Percentiles rank a stretch among this genome's conserved stretches.
Conservation (phyloP, 345 rosid genomes). For the Carallia pectinifolia region DNA sequence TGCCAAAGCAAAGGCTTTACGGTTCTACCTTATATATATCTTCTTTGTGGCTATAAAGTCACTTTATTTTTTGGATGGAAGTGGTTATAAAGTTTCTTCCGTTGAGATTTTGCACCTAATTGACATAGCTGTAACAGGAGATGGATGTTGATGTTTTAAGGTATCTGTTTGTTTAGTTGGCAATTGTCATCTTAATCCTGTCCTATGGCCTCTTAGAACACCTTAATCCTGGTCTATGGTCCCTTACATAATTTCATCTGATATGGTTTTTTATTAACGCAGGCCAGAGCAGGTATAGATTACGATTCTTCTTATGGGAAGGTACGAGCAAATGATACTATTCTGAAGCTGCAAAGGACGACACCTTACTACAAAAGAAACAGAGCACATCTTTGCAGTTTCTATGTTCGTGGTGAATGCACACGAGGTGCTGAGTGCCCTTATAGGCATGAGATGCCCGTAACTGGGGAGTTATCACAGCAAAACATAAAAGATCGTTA, state of each 20-base stretch:
- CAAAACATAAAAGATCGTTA: conserved; percentile 97
- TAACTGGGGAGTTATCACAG: conserved; percentile 90
- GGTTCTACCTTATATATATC: no score
- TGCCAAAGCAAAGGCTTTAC: no score
- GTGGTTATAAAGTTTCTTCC: no score
- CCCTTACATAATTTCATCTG: background rate
- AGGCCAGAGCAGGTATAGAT: conserved; percentile 96
- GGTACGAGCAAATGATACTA: conserved; percentile 80
- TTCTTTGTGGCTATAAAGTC: no score
- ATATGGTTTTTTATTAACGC: conserved; percentile 21
- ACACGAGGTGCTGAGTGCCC: conserved; percentile 97
- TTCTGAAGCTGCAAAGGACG: conserved; percentile 90
- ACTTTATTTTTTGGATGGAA: no score
- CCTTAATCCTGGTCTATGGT: no score
- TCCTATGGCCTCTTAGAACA: no score
- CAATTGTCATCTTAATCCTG: no score
- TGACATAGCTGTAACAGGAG: background rate
- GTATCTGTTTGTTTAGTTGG: no score
- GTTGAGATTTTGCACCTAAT: no score
- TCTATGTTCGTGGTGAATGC: conserved; percentile 88
- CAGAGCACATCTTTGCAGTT: conserved; percentile 95
- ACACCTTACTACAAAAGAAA: conserved; percentile 90
- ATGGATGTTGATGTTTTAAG: conserved; percentile 1
- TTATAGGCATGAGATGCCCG: conserved; percentile 95
- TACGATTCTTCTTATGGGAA: conserved; percentile 95